Evolutionary conservation across 805 yeast species (phyloP).

Genomic region (Candida dajiaensis): DNA sequence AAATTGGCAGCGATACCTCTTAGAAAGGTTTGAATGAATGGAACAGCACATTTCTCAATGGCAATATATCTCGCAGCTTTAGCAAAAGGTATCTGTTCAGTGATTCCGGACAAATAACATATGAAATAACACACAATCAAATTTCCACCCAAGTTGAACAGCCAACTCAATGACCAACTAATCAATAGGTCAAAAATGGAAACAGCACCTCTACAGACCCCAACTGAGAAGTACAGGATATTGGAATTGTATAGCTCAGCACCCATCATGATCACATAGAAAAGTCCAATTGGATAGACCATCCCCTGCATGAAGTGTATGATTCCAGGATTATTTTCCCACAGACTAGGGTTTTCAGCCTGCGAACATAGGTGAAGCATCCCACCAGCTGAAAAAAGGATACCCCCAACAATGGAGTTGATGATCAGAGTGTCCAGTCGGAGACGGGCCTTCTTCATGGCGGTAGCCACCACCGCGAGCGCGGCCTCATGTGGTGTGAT

Average conservation of each 20-base stretch:
- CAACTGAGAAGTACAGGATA: constrained; percentile 65
- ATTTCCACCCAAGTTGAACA: constrained; percentile 58
- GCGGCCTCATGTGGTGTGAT: constrained; percentile 79
- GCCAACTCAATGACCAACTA: constrained; percentile 63
- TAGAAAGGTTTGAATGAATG: constrained; percentile 61
- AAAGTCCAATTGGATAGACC: constrained; percentile 65
- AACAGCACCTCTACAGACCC: constrained; percentile 64
- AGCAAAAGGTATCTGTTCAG: constrained; percentile 35
- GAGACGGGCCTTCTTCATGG: constrained; percentile 76
- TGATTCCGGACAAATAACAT: constrained; percentile 49
- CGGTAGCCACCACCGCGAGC: constrained; percentile 75
- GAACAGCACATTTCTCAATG: constrained; percentile 35
- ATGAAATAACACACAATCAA: constrained; percentile 62
- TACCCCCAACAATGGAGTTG: constrained; percentile 65
- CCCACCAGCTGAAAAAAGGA: constrained; percentile 66
- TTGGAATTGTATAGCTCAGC: constrained; percentile 74
- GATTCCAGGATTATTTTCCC: constrained; percentile 43
- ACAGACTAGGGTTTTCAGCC: constrained; percentile 41
- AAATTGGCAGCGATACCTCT: constrained; percentile 75
- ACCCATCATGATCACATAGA: constrained; percentile 71
- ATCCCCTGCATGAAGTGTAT: constrained; percentile 52
- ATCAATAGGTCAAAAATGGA: constrained; percentile 53
- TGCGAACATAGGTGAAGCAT: constrained; percentile 57
- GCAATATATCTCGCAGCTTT: constrained; percentile 43
- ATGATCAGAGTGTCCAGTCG: constrained; percentile 51